Base-by-base conservation (phyloP, 352 stramenopile species). In the Hyaloperonospora brassicae region DNA sequence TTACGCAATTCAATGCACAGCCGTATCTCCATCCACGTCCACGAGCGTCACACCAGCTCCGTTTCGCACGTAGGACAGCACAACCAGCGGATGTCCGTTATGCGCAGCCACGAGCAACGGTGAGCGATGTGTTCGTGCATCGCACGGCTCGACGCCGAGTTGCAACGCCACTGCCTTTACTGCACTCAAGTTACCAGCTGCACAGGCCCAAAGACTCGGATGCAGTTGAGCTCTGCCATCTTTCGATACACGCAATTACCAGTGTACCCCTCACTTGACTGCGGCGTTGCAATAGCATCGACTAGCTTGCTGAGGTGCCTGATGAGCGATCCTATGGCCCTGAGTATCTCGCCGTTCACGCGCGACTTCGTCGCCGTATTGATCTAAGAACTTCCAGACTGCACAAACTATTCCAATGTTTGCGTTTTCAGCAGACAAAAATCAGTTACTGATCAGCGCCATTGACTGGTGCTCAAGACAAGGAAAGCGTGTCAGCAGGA, bases 1-100 rank as follows among this genome's bases (percentile, higher is more conserved):
- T 91, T 94, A 94, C 45, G 84, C 84, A 0, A 77, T 79, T 81
- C 84, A 94, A 60, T 94, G 84, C 27, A 94, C 81, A 14, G 83
- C 79, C 7, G 73, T 91, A 58, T 94, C 81, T 41, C 72, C 55
- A 56, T 88, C 73, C 1, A 63, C 69, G 24, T 90, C 84, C 17
- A 86, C 66, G 4, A 88, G 63, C 25, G 58, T 72, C 25, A 88
- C 61, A 45, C 92, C 79, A 1, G 79, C 84, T 27, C 79, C 78
- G 43, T 86, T 66, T 30, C 82, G 72, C 56, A 91, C 73, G 47
- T 75, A 77, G 48, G 84, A 91, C 41, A 94, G 57, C 14, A 91
- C 81, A 36, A 90, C 57, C 58, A 90, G 25, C 1, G 80, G 74
- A 50, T 81, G 80, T 7, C 84, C 84, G 40, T 92, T 73, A 56